Conservation (phyloP, 75 land plant genomes). For the Sequoia sempervirens region DNA sequence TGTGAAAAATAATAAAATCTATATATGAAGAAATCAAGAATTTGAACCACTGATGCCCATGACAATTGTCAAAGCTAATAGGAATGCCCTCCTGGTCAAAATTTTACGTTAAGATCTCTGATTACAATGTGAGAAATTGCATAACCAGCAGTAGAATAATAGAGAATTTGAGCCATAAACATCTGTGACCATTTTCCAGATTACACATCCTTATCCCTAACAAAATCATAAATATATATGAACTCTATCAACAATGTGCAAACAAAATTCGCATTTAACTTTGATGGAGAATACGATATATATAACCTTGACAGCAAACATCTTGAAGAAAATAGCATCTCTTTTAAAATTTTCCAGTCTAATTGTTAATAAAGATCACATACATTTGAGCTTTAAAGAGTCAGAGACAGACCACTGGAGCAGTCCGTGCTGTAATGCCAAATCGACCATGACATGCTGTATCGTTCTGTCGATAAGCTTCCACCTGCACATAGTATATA, state of each 20-base stretch:
- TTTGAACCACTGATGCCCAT: neutral
- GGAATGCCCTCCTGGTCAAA: slow-evolving; percentile 96
- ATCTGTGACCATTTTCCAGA: slow-evolving; percentile 4
- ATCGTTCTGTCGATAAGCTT: slow-evolving; percentile 89
- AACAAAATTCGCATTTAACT: neutral
- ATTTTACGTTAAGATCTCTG: slow-evolving; percentile 29
- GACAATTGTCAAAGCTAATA: neutral
- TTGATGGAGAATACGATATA: neutral
- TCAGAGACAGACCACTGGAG: slow-evolving; percentile 62
- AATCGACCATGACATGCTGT: slow-evolving; percentile 95
- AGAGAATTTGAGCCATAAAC: neutral
- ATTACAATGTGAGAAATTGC: neutral
- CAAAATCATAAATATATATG: neutral
- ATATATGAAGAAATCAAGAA: neutral
- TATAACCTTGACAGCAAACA: neutral
- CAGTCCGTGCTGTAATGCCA: slow-evolving; percentile 89
- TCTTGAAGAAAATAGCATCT: neutral
- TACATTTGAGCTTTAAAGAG: neutral
- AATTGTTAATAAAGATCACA: neutral
- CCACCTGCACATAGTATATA: slow-evolving; percentile 55
- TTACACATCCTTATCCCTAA: neutral
- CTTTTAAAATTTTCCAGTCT: neutral
- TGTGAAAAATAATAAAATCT: neutral
- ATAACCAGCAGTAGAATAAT: neutral
- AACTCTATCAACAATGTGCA: neutral